A percentile compares a stretch with the other conserved stretches of the same genome.
phyloP scores from a whole-genome alignment of 164 flowering plant genomes.

The Aristolochia fimbriata region DNA sequence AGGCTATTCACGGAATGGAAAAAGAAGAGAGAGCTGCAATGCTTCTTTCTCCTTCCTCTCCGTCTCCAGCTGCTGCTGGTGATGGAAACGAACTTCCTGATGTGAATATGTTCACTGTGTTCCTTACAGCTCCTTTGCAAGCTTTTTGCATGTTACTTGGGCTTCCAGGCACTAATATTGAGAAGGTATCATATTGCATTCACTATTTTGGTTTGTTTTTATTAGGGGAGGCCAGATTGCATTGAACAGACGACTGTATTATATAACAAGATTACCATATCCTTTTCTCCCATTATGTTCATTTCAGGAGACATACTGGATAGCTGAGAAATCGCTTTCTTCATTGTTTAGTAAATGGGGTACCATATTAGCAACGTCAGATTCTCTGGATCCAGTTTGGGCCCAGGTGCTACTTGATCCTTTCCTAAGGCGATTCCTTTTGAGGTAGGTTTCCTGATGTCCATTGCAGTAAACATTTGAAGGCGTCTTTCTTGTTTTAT shows the following conservation, averaged over 20 bases:
- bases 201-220: neutral
- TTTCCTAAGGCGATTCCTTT: conserved; percentile 69
- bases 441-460: conserved; percentile 30
- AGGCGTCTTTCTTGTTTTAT: neutral
- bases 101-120: conserved; percentile 81
- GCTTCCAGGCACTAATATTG: conserved; percentile 45
- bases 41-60: conserved; percentile 66
- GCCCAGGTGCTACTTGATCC: conserved; percentile 72
- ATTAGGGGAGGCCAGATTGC: neutral
- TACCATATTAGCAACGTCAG: conserved; percentile 43
- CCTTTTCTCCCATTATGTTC: neutral
- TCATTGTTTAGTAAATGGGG: conserved; percentile 69
- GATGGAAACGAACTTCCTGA: conserved; percentile 41
- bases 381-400: conserved; percentile 73
- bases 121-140: conserved; percentile 85
- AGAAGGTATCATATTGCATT: conserved; percentile 37
- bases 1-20: conserved; percentile 68
- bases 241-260: neutral
- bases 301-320: conserved; percentile 48
- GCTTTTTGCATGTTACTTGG: conserved; percentile 79
- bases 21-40: conserved; percentile 76
- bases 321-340: conserved; percentile 61
- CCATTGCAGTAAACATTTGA: neutral
- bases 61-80: conserved; percentile 25
- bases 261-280: neutral